Evolutionary conservation across 1,139 yeast genomes (phyloP).

Genomic region (Pneumocystis wakefieldiae): DNA sequence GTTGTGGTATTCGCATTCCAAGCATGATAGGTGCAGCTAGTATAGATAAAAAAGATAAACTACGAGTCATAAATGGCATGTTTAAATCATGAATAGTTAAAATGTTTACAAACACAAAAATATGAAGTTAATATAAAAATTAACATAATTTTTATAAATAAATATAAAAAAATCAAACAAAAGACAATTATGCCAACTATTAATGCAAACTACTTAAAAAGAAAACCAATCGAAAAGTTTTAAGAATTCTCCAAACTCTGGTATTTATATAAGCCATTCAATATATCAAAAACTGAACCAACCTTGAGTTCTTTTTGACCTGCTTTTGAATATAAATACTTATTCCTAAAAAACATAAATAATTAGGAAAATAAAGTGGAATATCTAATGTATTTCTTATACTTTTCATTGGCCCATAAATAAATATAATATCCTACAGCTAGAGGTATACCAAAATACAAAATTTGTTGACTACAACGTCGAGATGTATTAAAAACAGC

Average conservation of each 20-base stretch:
- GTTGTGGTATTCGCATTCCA: slow-evolving; percentile 93
- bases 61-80: background rate
- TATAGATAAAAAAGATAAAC: background rate
- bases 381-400: slow-evolving; percentile 1
- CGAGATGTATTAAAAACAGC: slow-evolving; percentile 89
- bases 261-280: background rate
- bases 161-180: background rate
- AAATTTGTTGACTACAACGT: slow-evolving; percentile 76
- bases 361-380: background rate
- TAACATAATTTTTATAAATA: too few species aligned
- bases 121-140: background rate
- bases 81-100: background rate
- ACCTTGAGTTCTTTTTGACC: slow-evolving; percentile 5
- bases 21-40: slow-evolving; percentile 77
- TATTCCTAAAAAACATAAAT: slow-evolving; percentile 2
- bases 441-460: slow-evolving; percentile 67
- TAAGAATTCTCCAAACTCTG: background rate
- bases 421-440: slow-evolving; percentile 73
- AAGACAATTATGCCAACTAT: too few species aligned
- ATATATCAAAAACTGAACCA: background rate
- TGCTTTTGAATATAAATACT: slow-evolving; percentile 11
- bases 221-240: background rate
- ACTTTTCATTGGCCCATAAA: slow-evolving; percentile 58
- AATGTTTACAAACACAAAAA: background rate
- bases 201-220: background rate